Evolutionary conservation across 2,329 filamentous ascomycete species (phyloP).

Genomic region (Penicillium sp.): DNA sequence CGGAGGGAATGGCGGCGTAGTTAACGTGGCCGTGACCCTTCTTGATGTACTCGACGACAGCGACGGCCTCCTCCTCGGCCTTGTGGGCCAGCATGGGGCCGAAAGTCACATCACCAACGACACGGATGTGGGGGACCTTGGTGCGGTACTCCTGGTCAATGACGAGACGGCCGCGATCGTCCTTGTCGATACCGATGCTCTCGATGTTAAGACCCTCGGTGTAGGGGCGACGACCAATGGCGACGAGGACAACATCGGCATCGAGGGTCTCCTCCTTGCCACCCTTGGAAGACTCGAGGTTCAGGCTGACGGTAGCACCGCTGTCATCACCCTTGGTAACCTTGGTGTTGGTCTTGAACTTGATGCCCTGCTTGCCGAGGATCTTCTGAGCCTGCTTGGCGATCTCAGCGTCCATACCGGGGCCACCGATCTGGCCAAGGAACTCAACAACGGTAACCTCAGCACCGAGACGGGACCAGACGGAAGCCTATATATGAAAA

Average conservation of each 20-base stretch:
- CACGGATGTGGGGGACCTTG: conserved; percentile 94
- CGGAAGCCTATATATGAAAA: conserved; percentile 60
- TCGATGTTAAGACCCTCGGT: conserved; percentile 88
- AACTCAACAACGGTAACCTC: conserved; percentile 98
- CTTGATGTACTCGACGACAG: conserved; percentile 93
- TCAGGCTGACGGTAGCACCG: conserved; percentile 75
- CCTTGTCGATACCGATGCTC: conserved; percentile 71
- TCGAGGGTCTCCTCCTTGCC: conserved; percentile 92
- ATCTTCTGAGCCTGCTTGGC: conserved; percentile 90
- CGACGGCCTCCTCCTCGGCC: conserved; percentile 96
- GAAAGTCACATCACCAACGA: conserved; percentile 94
- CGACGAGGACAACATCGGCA: conserved; percentile 91
- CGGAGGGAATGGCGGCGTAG: conserved; percentile 94
- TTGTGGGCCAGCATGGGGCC: conserved; percentile 99
- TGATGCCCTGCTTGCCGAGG: conserved; percentile 92
- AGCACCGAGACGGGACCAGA: conserved; percentile 90
- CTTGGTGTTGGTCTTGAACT: conserved; percentile 98
- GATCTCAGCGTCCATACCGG: conserved; percentile 94
- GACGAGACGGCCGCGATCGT: conserved; percentile 90
- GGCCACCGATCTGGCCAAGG: conserved; percentile 91
- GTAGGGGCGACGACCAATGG: conserved; percentile 94
- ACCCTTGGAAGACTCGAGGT: conserved; percentile 89
- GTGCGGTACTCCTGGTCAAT: conserved; percentile 99
- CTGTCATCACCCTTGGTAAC: conserved; percentile 80
- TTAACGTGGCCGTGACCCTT: conserved; percentile 99